Percentiles rank a stretch among this genome's conserved stretches.
Evolutionary conservation across 2,329 filamentous ascomycete species (phyloP).

Genomic region (Monosporascus sp.): DNA sequence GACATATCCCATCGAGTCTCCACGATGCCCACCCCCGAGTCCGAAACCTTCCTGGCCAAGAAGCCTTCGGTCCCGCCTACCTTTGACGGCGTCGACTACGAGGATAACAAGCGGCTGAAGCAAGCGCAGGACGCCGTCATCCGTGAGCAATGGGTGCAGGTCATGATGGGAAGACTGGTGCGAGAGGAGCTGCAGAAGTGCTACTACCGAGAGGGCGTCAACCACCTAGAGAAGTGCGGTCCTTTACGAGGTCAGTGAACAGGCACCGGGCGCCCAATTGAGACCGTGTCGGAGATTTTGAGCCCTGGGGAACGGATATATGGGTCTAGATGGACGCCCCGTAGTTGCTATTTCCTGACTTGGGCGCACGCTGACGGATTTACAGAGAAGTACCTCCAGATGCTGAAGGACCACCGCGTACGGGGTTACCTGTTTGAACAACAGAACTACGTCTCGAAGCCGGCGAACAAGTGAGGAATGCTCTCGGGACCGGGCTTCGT

Average conservation of each 20-base stretch:
- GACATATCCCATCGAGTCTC: not conserved
- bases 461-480: constrained; percentile 8
- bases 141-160: constrained; percentile 81
- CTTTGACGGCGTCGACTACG: constrained; percentile 83
- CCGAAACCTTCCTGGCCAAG: constrained; percentile 72
- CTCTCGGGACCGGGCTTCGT: no score
- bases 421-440: constrained; percentile 76
- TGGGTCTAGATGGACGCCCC: no score
- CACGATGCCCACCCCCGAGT: constrained; percentile 78
- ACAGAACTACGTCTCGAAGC: constrained; percentile 59
- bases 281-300: not conserved
- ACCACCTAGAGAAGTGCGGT: constrained; percentile 85
- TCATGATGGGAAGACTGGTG: constrained; percentile 83
- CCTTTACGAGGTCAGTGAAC: constrained; percentile 65
- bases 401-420: constrained; percentile 71
- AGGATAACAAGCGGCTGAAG: constrained; percentile 76
- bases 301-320: not conserved
- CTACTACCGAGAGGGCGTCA: constrained; percentile 78
- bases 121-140: constrained; percentile 77
- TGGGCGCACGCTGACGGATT: not conserved
- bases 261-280: not conserved
- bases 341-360: not conserved
- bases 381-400: constrained; percentile 61
- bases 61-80: constrained; percentile 78
- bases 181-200: constrained; percentile 81